Evolutionary conservation across 1,139 yeast genomes (phyloP).

Genomic region (Protomyces arabidopsidicola): DNA sequence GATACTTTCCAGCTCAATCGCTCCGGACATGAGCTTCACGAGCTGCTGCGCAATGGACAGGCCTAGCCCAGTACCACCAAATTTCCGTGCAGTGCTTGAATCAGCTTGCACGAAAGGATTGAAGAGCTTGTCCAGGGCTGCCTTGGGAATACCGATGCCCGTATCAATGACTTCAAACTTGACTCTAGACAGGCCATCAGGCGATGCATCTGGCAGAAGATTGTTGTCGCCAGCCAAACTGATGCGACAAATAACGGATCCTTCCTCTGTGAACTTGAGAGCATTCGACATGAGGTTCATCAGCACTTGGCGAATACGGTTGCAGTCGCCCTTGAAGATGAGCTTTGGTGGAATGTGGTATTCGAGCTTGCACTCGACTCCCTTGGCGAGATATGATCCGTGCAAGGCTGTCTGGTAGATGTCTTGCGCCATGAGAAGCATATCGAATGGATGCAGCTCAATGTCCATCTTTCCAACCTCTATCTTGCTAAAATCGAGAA

Average conservation of each 20-base stretch:
- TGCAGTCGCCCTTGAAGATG: constrained; percentile 79
- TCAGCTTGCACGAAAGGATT: constrained; percentile 60
- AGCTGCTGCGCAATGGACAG: constrained; percentile 56
- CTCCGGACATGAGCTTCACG: constrained; percentile 57
- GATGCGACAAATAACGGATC: constrained; percentile 43
- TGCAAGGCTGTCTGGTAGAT: constrained; percentile 35
- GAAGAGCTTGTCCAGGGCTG: constrained; percentile 49
- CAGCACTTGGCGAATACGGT: constrained; percentile 77
- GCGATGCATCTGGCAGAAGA: not conserved
- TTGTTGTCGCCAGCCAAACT: constrained; percentile 16
- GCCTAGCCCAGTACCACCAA: constrained; percentile 61
- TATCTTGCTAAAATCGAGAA: constrained; percentile 72
- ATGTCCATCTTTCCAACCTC: constrained; percentile 74
- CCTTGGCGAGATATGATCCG: constrained; percentile 36
- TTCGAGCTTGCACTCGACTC: constrained; percentile 7
- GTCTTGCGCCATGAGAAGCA: constrained; percentile 35
- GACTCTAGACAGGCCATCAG: constrained; percentile 44
- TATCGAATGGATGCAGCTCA: constrained; percentile 57
- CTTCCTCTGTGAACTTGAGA: constrained; percentile 73
- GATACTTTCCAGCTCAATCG: constrained; percentile 7
- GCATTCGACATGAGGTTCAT: constrained; percentile 86
- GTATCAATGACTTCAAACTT: constrained; percentile 66
- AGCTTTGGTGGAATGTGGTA: constrained; percentile 42
- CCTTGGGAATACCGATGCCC: constrained; percentile 57
- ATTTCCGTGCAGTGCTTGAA: constrained; percentile 53